phyloP scores from a whole-genome alignment of 352 stramenopile genomes.

The Phytopythium montanum region DNA sequence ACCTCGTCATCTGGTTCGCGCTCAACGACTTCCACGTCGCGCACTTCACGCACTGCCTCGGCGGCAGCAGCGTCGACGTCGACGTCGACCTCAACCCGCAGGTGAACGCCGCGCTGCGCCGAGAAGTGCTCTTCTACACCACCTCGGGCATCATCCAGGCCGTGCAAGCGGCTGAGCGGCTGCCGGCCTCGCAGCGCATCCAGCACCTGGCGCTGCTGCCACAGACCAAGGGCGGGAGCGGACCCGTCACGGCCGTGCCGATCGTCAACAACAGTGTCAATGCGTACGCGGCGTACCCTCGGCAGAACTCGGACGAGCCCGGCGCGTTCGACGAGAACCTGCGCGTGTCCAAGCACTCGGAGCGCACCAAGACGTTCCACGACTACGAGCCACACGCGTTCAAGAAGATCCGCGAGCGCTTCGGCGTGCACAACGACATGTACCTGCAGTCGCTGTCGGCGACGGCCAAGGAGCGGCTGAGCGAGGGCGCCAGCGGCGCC shows the following conservation, averaged over 20 bases:
- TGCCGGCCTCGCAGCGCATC: constrained; percentile 73
- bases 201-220: constrained; percentile 80
- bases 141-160: constrained; percentile 88
- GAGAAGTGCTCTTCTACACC: constrained; percentile 90
- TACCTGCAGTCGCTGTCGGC: constrained; percentile 81
- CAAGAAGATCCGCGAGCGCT: constrained; percentile 85
- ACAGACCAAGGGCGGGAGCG: constrained; percentile 48
- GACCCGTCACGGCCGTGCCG: constrained; percentile 25
- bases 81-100: constrained; percentile 86
- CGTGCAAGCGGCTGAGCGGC: constrained; percentile 69
- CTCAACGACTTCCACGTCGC: constrained; percentile 83
- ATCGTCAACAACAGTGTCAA: constrained; percentile 30
- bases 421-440: constrained; percentile 80
- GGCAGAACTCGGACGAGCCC: constrained; percentile 45
- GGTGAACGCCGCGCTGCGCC: constrained; percentile 82
- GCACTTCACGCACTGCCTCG: constrained; percentile 68
- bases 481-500: constrained; percentile 82
- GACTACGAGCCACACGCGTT: constrained; percentile 88
- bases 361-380: constrained; percentile 84
- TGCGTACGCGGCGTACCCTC: constrained; percentile 45
- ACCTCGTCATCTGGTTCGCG: constrained; percentile 87
- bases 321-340: constrained; percentile 69
- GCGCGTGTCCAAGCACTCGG: constrained; percentile 65
- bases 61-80: constrained; percentile 50
- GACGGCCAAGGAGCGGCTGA: constrained; percentile 86